Conservation (phyloP, 108 stramenopile species). For the Skeletonema menzelii region DNA sequence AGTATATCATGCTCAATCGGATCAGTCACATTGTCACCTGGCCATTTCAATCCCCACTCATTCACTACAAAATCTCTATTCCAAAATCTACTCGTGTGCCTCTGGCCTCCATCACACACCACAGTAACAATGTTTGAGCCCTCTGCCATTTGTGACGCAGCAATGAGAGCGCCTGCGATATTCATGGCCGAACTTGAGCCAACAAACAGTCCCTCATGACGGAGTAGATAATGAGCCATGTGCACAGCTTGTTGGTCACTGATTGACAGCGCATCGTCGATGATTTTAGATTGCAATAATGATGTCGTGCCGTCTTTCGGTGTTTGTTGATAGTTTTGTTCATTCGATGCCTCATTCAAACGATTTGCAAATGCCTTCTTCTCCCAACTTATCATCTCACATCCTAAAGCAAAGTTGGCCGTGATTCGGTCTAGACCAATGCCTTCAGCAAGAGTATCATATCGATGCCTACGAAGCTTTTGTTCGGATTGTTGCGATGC, state of each 20-base stretch:
- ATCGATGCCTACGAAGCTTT: conserved; percentile 82
- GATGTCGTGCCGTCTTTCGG: not conserved
- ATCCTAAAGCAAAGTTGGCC: conserved; percentile 79
- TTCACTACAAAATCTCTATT: conserved; percentile 73
- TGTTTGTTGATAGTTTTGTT: not conserved
- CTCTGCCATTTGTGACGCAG: conserved; percentile 54
- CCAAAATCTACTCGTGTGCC: conserved; percentile 91
- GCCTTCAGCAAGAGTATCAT: conserved; percentile 96
- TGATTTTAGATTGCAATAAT: conserved; percentile 33
- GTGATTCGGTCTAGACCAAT: conserved; percentile 96
- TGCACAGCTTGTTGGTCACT: conserved; percentile 92
- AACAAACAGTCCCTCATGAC: conserved; percentile 91
- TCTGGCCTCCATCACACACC: conserved; percentile 90
- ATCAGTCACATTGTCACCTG: conserved; percentile 33
- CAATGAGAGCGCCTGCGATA: conserved; percentile 82
- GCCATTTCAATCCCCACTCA: conserved; percentile 80
- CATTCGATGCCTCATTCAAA: not conserved
- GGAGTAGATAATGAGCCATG: conserved; percentile 92
- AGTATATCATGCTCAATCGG: not conserved
- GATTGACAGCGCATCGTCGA: conserved; percentile 70
- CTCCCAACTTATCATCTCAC: conserved; percentile 32
- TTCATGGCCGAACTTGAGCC: conserved; percentile 97
- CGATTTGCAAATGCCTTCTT: conserved; percentile 5
- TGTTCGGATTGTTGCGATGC: conserved; percentile 85
- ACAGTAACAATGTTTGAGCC: conserved; percentile 84